Evolutionary conservation across 129 eudicot genomes (phyloP).

Genomic region (Tanacetum coccineum): DNA sequence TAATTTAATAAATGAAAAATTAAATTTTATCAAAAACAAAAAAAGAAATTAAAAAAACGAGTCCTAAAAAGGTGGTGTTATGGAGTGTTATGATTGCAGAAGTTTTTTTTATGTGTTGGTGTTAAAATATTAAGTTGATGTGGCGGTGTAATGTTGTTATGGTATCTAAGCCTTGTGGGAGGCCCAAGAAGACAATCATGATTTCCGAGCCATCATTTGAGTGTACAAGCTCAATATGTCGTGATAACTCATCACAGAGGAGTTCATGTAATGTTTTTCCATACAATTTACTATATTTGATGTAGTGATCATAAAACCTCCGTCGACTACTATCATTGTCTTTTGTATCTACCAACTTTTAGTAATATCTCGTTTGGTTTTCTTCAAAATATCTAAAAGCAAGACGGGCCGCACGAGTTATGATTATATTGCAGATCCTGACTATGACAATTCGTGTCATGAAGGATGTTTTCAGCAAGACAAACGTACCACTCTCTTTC

Average conservation of each 20-base stretch:
- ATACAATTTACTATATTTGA: slow-evolving; percentile 54
- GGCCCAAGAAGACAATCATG: slow-evolving; percentile 57
- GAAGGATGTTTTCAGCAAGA: slow-evolving; percentile 45
- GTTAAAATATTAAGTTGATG: too few species aligned
- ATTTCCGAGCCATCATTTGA: slow-evolving; percentile 79
- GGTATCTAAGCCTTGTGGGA: too few species aligned
- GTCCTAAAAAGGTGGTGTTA: too few species aligned
- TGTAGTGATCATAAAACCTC: slow-evolving; percentile 69
- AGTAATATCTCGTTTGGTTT: slow-evolving; percentile 44
- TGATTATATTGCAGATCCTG: slow-evolving; percentile 54
- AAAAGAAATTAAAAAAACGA: too few species aligned
- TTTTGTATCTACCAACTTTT: slow-evolving; percentile 28
- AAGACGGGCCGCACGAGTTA: slow-evolving; percentile 75
- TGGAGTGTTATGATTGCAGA: too few species aligned
- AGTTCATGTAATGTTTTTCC: slow-evolving; percentile 55
- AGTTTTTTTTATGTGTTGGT: too few species aligned
- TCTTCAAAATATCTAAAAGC: slow-evolving; percentile 62
- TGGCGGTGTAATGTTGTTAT: too few species aligned
- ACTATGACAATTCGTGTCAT: slow-evolving; percentile 54
- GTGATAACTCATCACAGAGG: slow-evolving; percentile 39
- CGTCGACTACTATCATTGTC: slow-evolving; percentile 81
- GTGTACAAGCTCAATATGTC: slow-evolving; percentile 40
- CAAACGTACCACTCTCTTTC: too few species aligned
- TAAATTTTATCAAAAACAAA: too few species aligned
- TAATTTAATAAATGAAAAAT: too few species aligned